Evolutionary conservation across 1,284 basidiomycete species (phyloP).

Genomic region (Microstroma glucosiphilum): DNA sequence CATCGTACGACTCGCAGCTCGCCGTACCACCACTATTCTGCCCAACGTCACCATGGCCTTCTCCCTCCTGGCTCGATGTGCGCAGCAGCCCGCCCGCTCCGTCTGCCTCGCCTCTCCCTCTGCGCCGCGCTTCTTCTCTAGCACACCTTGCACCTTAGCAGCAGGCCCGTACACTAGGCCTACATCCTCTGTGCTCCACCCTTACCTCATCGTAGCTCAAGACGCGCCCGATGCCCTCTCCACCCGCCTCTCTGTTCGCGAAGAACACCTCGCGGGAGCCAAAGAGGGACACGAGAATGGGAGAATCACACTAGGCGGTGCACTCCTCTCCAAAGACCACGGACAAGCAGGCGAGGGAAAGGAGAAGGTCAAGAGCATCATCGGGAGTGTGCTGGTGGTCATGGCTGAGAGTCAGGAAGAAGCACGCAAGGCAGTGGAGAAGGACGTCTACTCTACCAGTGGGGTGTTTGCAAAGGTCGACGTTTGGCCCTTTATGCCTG

Average conservation of each 20-base stretch:
- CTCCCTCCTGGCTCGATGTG: no score
- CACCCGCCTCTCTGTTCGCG: neutral
- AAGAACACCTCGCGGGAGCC: neutral
- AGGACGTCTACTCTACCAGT: slow-evolving; percentile 1
- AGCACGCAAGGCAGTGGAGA: neutral
- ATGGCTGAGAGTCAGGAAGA: neutral
- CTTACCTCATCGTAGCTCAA: slow-evolving; percentile 1
- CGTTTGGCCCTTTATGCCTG: neutral
- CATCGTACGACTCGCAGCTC: no score
- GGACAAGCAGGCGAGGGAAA: neutral
- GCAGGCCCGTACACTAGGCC: no score
- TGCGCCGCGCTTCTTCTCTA: no score
- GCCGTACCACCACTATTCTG: no score
- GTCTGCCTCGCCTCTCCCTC: no score
- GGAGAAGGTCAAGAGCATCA: neutral
- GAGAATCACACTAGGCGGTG: neutral
- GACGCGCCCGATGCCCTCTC: neutral
- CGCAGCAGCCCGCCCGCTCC: no score
- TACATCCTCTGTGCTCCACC: no score
- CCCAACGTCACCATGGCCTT: no score
- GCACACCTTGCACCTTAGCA: no score
- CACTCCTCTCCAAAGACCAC: neutral
- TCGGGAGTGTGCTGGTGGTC: neutral
- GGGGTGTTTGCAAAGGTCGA: slow-evolving; percentile 1
- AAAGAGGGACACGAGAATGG: neutral